phyloP scores from a whole-genome alignment of 2,329 filamentous ascomycete genomes.

The Davidsoniella neocaledoniae region DNA sequence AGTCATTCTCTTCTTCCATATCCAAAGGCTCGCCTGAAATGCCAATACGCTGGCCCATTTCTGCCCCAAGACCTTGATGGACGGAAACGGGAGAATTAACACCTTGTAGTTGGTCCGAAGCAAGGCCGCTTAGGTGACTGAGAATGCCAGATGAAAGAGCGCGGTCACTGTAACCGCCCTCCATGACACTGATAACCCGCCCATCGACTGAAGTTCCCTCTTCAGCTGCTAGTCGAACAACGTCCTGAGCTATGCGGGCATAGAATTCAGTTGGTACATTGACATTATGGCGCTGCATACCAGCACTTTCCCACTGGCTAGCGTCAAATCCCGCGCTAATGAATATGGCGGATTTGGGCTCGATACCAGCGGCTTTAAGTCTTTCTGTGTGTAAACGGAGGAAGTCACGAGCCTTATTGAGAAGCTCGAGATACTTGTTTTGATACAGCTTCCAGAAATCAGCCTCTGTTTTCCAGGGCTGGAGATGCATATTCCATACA shows the following conservation, averaged over 20 bases:
- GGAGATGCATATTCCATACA: slow-evolving; percentile 90
- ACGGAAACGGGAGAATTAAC: slow-evolving; percentile 14
- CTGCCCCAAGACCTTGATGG: slow-evolving; percentile 31
- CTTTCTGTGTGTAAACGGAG: slow-evolving; percentile 56
- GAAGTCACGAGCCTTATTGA: slow-evolving; percentile 68
- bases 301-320: slow-evolving; percentile 78
- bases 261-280: slow-evolving; percentile 97
- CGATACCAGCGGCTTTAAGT: slow-evolving; percentile 39
- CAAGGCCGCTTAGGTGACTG: slow-evolving; percentile 76
- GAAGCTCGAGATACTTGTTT: slow-evolving; percentile 53
- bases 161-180: slow-evolving; percentile 90
- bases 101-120: slow-evolving; percentile 30
- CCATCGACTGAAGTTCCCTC: slow-evolving; percentile 63
- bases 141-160: slow-evolving; percentile 76
- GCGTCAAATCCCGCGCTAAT: slow-evolving; percentile 93
- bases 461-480: slow-evolving; percentile 63
- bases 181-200: slow-evolving; percentile 78
- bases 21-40: slow-evolving; percentile 4
- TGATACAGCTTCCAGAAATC: slow-evolving; percentile 89
- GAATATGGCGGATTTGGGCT: slow-evolving; percentile 76
- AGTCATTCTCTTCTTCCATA: slow-evolving; percentile 4
- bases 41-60: slow-evolving; percentile 39
- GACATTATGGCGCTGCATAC: slow-evolving; percentile 91
- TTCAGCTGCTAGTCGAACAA: slow-evolving; percentile 67
- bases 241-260: slow-evolving; percentile 72